Conservation (phyloP, 352 stramenopile genomes). For the Phytophthora colocasiae region DNA sequence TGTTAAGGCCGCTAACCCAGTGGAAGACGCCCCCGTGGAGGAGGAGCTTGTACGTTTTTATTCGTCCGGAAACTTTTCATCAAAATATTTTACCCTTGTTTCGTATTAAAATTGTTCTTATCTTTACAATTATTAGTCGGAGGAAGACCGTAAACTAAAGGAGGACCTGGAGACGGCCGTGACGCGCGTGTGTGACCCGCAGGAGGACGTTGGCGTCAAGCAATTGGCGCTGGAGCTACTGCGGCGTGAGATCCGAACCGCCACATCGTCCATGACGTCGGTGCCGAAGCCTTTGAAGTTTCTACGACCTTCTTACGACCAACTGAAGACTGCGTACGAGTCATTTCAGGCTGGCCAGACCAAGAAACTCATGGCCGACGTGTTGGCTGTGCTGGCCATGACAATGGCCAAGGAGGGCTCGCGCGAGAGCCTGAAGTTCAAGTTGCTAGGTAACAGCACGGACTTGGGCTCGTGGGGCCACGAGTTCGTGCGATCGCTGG, state of each 20-base stretch:
- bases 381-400: constrained; percentile 97
- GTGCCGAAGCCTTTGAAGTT: constrained; percentile 99
- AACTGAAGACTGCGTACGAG: constrained; percentile 90
- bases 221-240: constrained; percentile 96
- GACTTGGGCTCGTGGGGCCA: constrained; percentile 98
- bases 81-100: background rate
- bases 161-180: constrained; percentile 93
- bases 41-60: constrained; percentile 72
- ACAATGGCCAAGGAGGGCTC: constrained; percentile 97
- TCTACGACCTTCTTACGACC: constrained; percentile 95
- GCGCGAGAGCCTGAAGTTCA: constrained; percentile 90
- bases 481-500: constrained; percentile 98
- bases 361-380: constrained; percentile 86
- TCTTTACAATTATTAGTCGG: constrained; percentile 54
- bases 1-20: constrained; percentile 36
- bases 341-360: constrained; percentile 56
- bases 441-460: constrained; percentile 90
- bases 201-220: constrained; percentile 75
- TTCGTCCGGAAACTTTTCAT: background rate
- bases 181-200: constrained; percentile 68
- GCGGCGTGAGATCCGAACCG: constrained; percentile 95
- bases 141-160: constrained; percentile 94
- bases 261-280: constrained; percentile 99
- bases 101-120: constrained; percentile 3
- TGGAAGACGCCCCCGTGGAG: constrained; percentile 43